Evolutionary conservation across 2,329 filamentous ascomycete species (phyloP).

Genomic region (Alternaria burnsii): DNA sequence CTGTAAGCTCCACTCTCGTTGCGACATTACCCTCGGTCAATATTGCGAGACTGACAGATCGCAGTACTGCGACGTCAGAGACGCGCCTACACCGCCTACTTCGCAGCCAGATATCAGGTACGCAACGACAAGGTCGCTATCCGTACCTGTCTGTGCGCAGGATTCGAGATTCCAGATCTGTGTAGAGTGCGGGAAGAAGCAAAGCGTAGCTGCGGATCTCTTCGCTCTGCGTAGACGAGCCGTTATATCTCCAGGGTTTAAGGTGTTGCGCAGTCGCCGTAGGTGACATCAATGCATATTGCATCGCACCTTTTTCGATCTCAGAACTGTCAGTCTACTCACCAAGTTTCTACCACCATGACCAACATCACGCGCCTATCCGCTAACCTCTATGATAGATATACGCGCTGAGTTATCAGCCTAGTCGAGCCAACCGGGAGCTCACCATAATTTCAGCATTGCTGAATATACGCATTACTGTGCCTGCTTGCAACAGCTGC

Average conservation of each 20-base stretch:
- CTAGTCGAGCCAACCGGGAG: conserved; percentile 24
- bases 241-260: conserved; percentile 43
- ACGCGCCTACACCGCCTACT: conserved; percentile 41
- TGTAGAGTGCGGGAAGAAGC: conserved; percentile 50
- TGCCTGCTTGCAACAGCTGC: conserved; percentile 28
- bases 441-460: conserved; percentile 34
- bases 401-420: conserved; percentile 21
- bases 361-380: conserved; percentile 15
- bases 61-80: conserved; percentile 36
- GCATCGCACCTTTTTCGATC: conserved; percentile 19
- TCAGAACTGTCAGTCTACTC: conserved; percentile 20
- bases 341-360: conserved; percentile 12
- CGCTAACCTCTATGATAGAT: conserved; percentile 30
- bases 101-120: conserved; percentile 41
- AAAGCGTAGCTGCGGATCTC: conserved; percentile 43
- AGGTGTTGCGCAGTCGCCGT: conserved; percentile 43
- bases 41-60: conserved; percentile 46
- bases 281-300: conserved; percentile 32
- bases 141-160: conserved; percentile 46
- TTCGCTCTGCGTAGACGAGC: conserved; percentile 38
- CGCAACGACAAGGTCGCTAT: conserved; percentile 29
- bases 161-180: conserved; percentile 44
- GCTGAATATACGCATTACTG: conserved; percentile 42
- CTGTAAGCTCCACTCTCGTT: conserved; percentile 48
- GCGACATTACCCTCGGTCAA: conserved; percentile 38